Percentiles rank a stretch among this genome's conserved stretches.
Evolutionary conservation across 805 yeast species (phyloP).

Genomic region (Ogataea polymorpha): DNA sequence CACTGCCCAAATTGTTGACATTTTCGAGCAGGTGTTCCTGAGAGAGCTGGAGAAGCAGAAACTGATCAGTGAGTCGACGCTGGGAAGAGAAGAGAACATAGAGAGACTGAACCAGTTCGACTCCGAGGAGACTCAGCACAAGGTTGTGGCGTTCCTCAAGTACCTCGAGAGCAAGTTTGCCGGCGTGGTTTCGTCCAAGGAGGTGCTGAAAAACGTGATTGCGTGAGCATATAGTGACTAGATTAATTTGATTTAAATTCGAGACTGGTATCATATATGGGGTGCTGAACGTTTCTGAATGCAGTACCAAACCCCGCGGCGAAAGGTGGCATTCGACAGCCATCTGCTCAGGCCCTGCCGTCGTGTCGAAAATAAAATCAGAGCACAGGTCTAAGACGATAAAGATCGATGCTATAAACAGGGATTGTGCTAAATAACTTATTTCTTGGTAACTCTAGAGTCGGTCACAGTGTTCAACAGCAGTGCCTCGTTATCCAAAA

Average conservation of each 20-base stretch:
- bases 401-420: conserved; percentile 13
- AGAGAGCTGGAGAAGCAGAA: conserved; percentile 74
- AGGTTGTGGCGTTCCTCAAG: conserved; percentile 69
- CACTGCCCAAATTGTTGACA: conserved; percentile 61
- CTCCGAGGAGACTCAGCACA: conserved; percentile 57
- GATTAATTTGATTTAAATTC: conserved; percentile 4
- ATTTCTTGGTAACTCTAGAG: conserved; percentile 46
- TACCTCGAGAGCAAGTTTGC: conserved; percentile 63
- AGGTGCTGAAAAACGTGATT: conserved; percentile 43
- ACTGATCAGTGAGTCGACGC: conserved; percentile 67
- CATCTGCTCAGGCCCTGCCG: conserved; percentile 1
- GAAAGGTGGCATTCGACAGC: conserved; percentile 2
- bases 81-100: conserved; percentile 82
- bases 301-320: conserved; percentile 2
- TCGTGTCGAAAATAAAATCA: conserved; percentile 48
- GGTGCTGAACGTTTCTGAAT: not conserved
- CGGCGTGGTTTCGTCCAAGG: conserved; percentile 58
- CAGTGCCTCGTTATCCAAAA: conserved; percentile 88
- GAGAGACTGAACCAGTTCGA: conserved; percentile 79
- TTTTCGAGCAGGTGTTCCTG: conserved; percentile 67
- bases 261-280: too few relatives aligned
- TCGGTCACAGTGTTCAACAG: conserved; percentile 86
- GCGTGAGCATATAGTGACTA: conserved; percentile 14
- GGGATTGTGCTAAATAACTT: conserved; percentile 4
- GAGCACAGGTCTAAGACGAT: conserved; percentile 29